A percentile compares a stretch with the other conserved stretches of the same genome.
Conservation (phyloP, 495 filamentous ascomycete species). For the Hyphodiscus hymeniophilus region DNA sequence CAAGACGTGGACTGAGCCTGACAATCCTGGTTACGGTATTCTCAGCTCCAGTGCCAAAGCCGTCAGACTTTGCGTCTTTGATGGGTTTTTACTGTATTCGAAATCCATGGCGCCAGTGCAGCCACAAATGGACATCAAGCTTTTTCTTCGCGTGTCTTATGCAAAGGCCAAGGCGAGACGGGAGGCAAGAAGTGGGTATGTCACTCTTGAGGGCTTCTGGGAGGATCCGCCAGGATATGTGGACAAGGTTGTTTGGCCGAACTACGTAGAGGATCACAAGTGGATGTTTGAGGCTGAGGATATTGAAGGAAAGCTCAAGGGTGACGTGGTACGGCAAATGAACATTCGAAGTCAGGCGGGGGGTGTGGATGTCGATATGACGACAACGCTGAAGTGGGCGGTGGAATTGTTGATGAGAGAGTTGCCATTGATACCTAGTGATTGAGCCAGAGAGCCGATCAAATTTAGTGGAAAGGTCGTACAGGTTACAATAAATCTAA, state of each 20-base stretch:
- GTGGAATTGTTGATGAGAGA: slow-evolving; percentile 39
- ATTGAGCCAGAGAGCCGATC: too few relatives aligned
- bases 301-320: slow-evolving; percentile 44
- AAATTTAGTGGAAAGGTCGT: too few relatives aligned
- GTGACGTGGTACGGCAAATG: slow-evolving; percentile 32
- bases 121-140: slow-evolving; percentile 55
- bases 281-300: slow-evolving; percentile 64
- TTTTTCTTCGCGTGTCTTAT: slow-evolving; percentile 64
- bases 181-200: slow-evolving; percentile 72
- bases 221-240: slow-evolving; percentile 89
- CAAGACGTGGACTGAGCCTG: slow-evolving; percentile 30
- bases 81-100: slow-evolving; percentile 80
- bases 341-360: slow-evolving; percentile 36
- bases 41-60: not conserved
- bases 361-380: slow-evolving; percentile 40
- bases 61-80: slow-evolving; percentile 50
- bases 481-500: too few relatives aligned
- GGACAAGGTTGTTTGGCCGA: slow-evolving; percentile 91
- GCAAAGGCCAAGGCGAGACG: slow-evolving; percentile 54
- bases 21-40: slow-evolving; percentile 25
- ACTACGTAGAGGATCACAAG: slow-evolving; percentile 70
- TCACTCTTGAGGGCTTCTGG: slow-evolving; percentile 89
- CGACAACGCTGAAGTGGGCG: slow-evolving; percentile 43
- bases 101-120: slow-evolving; percentile 37
- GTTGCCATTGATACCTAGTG: slow-evolving; percentile 9